phyloP scores from a whole-genome alignment of 768 basidiomycete genomes.

The Auricularia sp. region DNA sequence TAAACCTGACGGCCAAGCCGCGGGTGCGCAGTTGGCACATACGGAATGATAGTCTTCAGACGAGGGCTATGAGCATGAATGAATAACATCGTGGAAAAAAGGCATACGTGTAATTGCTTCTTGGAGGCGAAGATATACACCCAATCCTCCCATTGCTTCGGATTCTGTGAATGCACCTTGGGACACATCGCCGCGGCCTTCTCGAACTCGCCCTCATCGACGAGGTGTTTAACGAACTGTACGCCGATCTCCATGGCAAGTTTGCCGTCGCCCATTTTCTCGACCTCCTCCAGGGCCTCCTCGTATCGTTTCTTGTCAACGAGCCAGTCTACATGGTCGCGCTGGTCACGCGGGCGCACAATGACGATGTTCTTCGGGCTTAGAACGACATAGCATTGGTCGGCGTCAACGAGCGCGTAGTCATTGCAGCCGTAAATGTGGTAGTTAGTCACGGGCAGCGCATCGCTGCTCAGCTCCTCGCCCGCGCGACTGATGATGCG shows the following conservation, averaged over 20 bases:
- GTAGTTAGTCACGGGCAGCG: conserved; percentile 66
- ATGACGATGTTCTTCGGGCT: conserved; percentile 82
- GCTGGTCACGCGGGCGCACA: conserved; percentile 77
- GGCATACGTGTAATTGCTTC: conserved; percentile 61
- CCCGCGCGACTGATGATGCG: conserved; percentile 83
- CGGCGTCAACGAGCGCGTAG: conserved; percentile 47
- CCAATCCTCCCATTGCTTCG: conserved; percentile 90
- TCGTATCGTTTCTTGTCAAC: conserved; percentile 80
- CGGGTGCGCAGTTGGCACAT: conserved; percentile 74
- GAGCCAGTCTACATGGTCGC: conserved; percentile 88
- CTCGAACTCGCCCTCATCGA: conserved; percentile 68
- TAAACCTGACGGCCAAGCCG: conserved; percentile 79
- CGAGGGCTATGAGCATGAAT: not conserved
- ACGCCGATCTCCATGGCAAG: conserved; percentile 62
- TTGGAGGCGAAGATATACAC: conserved; percentile 84
- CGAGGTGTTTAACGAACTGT: conserved; percentile 78
- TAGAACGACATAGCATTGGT: conserved; percentile 56
- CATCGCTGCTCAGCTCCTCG: conserved; percentile 81
- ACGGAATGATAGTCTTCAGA: conserved; percentile 75
- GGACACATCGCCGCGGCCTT: conserved; percentile 79
- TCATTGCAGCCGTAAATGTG: conserved; percentile 88
- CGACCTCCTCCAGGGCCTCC: conserved; percentile 77
- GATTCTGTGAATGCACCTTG: conserved; percentile 74
- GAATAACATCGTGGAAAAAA: not conserved
- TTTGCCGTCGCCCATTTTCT: conserved; percentile 44